Conservation (phyloP, 768 basidiomycete species). For the Candolleomyces efflorescens region DNA sequence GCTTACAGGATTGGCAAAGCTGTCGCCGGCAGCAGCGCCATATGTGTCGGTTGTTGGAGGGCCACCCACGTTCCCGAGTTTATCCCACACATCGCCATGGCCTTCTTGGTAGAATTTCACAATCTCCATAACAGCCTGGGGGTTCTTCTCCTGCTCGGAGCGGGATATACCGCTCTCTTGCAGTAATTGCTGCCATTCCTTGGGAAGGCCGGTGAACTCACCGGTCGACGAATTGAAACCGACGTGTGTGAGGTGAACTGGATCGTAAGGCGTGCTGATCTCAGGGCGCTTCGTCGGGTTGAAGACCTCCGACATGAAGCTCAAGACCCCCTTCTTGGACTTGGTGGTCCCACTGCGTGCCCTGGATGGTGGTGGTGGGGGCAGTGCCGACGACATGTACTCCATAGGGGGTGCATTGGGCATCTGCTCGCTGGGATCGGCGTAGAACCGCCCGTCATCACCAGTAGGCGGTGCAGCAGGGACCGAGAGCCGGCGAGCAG, state of each 20-base stretch:
- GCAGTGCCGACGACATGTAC: slow-evolving; percentile 17
- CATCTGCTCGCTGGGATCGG: slow-evolving; percentile 40
- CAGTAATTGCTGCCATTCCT: slow-evolving; percentile 97
- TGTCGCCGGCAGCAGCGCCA: slow-evolving; percentile 1
- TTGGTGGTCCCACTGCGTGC: slow-evolving; percentile 50
- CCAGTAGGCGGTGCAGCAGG: slow-evolving; percentile 29
- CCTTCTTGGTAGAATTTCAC: slow-evolving; percentile 98
- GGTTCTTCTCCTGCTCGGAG: slow-evolving; percentile 94
- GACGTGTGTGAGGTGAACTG: slow-evolving; percentile 98
- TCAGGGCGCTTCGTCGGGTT: slow-evolving; percentile 74
- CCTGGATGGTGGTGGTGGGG: slow-evolving; percentile 21
- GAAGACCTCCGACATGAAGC: slow-evolving; percentile 68
- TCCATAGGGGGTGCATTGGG: slow-evolving; percentile 31
- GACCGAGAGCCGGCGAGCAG: slow-evolving; percentile 49
- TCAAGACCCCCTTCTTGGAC: slow-evolving; percentile 66
- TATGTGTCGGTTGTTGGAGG: slow-evolving; percentile 12
- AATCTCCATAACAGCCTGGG: slow-evolving; percentile 96
- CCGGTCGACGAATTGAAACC: slow-evolving; percentile 99
- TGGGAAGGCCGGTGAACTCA: slow-evolving; percentile 95
- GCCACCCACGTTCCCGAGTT: slow-evolving; percentile 62
- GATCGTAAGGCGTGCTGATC: slow-evolving; percentile 98
- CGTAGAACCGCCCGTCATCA: slow-evolving; percentile 39
- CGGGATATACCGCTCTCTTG: slow-evolving; percentile 95
- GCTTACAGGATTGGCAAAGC: slow-evolving; percentile 11
- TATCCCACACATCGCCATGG: slow-evolving; percentile 79